Base-by-base conservation (phyloP, 371 early-diverging fungal genomes). In the Rhizopus sp. region DNA sequence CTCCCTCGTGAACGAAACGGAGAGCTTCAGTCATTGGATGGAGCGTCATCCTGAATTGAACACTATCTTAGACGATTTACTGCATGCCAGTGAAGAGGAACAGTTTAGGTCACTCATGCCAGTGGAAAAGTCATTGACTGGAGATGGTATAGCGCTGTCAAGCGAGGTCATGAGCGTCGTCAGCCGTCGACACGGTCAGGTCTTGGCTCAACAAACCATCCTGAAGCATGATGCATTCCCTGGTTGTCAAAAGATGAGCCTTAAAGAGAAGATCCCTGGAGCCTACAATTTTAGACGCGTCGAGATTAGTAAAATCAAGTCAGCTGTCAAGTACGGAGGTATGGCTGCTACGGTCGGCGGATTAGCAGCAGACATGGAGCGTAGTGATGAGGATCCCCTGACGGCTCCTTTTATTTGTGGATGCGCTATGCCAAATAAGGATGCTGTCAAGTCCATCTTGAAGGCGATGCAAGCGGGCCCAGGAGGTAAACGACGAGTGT, bases 181-280 rank as follows among this genome's bases (percentile, higher is more conserved):
- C 3, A 75, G 70, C 40, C 42, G 63, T 6, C 68, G 90, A 4
- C 63, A 72, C 46, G 90, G 90, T 17, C 81, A 81, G 34, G 88
- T 89, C 0, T 69, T 89, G 39, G 83, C 83, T 0, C 80, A 81
- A 39, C 78, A 82, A 39, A 88, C 86, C 0, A 89, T 89, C 48
- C 56, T 89, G 45, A 89, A 89, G 48, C 80, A 80, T 37, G 89
- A 88, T 54, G 78, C 85, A 23, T 89, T 88, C 69, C 90, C 88
- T 9, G 88, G 88, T 3, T 85, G 86, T 31, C 90, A 89, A 61
- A 85, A 86, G 48, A 69, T 85, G 65, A 80, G 81, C 23, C 64
- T 89, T 34, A 68, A 74, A 35, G 90, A 89, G 45, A 77, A 88
- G 31, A 72, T 89, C 0, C 85, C 86, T 8, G 89, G 87, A 50